These are phyloP conservation scores for Calonectria montana DNA, from an alignment of 2,329 filamentous ascomycete species.

Conservation along the genomic window DNA sequence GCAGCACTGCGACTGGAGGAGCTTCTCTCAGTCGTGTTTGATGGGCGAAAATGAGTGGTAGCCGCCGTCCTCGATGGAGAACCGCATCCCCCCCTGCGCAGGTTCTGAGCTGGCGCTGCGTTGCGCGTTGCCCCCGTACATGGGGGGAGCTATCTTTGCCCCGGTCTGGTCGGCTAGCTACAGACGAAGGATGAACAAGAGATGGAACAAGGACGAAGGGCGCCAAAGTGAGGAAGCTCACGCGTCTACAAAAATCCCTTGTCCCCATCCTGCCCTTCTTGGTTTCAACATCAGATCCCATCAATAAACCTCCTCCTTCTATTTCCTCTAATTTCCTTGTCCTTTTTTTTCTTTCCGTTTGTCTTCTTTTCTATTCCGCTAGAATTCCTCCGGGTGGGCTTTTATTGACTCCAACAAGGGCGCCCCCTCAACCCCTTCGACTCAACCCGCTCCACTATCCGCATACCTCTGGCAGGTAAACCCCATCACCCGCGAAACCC, in stretches of 20 bases:
- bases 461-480: conserved; percentile 28
- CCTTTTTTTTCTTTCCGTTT: neutral
- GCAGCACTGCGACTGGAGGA: conserved; percentile 22
- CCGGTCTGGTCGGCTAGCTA: conserved; percentile 3
- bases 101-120: conserved; percentile 22
- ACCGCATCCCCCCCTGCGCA: neutral
- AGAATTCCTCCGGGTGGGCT: conserved; percentile 28
- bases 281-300: conserved; percentile 24
- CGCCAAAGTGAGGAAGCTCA: conserved; percentile 12
- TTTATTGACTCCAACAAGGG: conserved; percentile 18
- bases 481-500: conserved; percentile 20
- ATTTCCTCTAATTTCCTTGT: neutral
- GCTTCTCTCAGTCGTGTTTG: neutral
- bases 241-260: conserved; percentile 20
- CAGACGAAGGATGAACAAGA: neutral
- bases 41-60: conserved; percentile 2
- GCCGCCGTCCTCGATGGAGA: neutral
- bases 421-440: conserved; percentile 1
- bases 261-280: conserved; percentile 8
- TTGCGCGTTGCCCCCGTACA: neutral
- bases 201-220: neutral
- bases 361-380: conserved; percentile 22
- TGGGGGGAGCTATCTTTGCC: neutral
- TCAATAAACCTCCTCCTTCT: conserved; percentile 14
- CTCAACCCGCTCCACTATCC: conserved; percentile 16